phyloP scores from a whole-genome alignment of 2,329 filamentous ascomycete genomes.

The Microcera coccophila region DNA sequence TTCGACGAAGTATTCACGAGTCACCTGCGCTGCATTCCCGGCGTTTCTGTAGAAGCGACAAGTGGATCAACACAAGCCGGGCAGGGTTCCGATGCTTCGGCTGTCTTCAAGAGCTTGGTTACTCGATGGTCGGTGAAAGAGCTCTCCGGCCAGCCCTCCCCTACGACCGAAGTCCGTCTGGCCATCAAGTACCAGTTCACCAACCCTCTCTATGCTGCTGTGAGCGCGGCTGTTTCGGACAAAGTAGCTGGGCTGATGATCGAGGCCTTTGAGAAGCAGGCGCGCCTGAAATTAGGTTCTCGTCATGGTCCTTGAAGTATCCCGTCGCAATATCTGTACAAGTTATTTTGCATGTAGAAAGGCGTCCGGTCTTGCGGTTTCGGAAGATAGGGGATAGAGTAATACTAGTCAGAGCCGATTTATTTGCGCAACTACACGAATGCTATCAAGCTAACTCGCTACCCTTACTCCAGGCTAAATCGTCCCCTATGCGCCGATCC shows the following conservation, averaged over 20 bases:
- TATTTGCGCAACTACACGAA: slow-evolving; percentile 24
- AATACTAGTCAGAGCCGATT: slow-evolving; percentile 8
- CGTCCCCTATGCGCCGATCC: slow-evolving; percentile 23
- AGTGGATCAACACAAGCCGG: slow-evolving; percentile 54
- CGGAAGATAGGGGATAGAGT: neutral
- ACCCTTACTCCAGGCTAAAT: slow-evolving; percentile 15
- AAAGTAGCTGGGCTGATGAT: slow-evolving; percentile 88
- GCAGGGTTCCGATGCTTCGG: slow-evolving; percentile 39
- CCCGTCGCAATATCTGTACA: neutral
- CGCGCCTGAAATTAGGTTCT: slow-evolving; percentile 44
- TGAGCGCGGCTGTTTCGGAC: slow-evolving; percentile 77
- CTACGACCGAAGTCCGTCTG: slow-evolving; percentile 67
- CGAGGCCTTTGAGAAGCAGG: slow-evolving; percentile 83
- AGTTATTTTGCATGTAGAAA: neutral
- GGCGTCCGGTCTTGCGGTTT: neutral
- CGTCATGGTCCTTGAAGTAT: slow-evolving; percentile 5
- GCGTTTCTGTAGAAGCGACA: slow-evolving; percentile 70
- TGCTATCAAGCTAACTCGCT: slow-evolving; percentile 24
- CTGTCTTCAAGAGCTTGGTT: slow-evolving; percentile 63
- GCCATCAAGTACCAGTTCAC: slow-evolving; percentile 78
- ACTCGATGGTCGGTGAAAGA: slow-evolving; percentile 66
- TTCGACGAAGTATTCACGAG: slow-evolving; percentile 82
- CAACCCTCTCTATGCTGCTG: slow-evolving; percentile 80
- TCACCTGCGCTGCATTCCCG: slow-evolving; percentile 72
- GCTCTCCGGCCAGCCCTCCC: slow-evolving; percentile 24